These are phyloP conservation scores for Penicillium capsulatum DNA, from an alignment of 2,329 filamentous ascomycete species.

Conservation along the genomic window DNA sequence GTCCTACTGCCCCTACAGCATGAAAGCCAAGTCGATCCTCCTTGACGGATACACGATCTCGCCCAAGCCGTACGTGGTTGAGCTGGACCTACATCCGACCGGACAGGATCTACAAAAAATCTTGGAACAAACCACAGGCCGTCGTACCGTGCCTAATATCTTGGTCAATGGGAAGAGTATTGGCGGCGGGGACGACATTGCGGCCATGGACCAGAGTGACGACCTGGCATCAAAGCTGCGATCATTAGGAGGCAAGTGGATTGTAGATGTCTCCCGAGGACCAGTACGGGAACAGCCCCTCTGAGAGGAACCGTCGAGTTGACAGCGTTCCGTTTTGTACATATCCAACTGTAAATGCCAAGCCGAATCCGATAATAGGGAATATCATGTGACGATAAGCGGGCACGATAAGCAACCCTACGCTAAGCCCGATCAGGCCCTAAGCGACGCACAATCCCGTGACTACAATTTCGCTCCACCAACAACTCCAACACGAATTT, in stretches of 20 bases:
- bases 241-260: conserved; percentile 66
- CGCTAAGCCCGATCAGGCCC: conserved; percentile 35
- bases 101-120: conserved; percentile 68
- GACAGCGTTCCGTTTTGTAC: too few relatives aligned
- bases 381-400: conserved; percentile 14
- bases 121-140: conserved; percentile 68
- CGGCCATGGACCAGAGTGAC: conserved; percentile 63
- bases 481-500: conserved; percentile 37
- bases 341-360: too few relatives aligned
- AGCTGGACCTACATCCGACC: conserved; percentile 77
- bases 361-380: too few relatives aligned
- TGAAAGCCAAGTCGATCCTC: conserved; percentile 77
- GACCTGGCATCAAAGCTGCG: conserved; percentile 68
- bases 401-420: conserved; percentile 32
- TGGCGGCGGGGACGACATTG: conserved; percentile 83
- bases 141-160: conserved; percentile 86
- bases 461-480: conserved; percentile 40
- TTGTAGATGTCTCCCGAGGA: conserved; percentile 38
- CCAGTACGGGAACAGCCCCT: conserved; percentile 8
- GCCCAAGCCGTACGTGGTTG: conserved; percentile 80
- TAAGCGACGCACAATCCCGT: conserved; percentile 46
- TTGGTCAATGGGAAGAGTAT: conserved; percentile 84
- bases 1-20: conserved; percentile 82
- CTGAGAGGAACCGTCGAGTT: too few relatives aligned
- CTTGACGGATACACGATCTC: conserved; percentile 79